phyloP scores from a whole-genome alignment of 768 basidiomycete species.

The Inosperma sp. region DNA sequence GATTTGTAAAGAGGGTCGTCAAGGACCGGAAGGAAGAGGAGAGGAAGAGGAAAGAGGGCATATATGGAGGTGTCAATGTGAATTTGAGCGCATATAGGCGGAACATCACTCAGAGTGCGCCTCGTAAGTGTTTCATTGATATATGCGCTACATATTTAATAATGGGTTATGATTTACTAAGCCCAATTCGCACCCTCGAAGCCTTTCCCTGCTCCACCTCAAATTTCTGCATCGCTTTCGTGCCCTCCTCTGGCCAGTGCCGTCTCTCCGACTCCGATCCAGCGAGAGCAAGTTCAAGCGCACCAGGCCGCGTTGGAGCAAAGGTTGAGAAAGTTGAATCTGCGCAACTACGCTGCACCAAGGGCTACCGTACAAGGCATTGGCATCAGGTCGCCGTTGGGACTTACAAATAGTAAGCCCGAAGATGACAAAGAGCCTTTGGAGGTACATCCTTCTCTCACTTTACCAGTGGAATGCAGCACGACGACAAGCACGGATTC shows the following conservation, averaged over 20 bases:
- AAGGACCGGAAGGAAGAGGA: conserved; percentile 8
- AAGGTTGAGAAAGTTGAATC: conserved; percentile 37
- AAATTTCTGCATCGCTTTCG: conserved; percentile 9
- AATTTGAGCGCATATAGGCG: conserved; percentile 16
- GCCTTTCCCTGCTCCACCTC: conserved; percentile 8
- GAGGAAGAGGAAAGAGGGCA: conserved; percentile 1
- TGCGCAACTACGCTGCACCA: conserved; percentile 51
- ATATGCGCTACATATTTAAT: not conserved
- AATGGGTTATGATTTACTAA: not conserved
- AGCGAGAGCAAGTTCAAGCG: conserved; percentile 8
- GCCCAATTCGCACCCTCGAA: conserved; percentile 10
- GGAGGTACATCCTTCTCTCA: not conserved
- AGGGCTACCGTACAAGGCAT: no score
- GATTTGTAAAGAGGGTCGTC: conserved; percentile 39
- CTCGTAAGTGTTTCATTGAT: conserved; percentile 24
- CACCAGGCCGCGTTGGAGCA: conserved; percentile 29
- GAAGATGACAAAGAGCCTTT: not conserved
- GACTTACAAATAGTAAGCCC: no score
- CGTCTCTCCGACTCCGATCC: conserved; percentile 2
- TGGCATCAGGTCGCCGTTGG: no score
- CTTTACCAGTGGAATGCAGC: not conserved
- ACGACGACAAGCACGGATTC: conserved; percentile 15
- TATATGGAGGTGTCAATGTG: not conserved
- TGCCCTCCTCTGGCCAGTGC: no score
- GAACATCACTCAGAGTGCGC: conserved; percentile 27